Evolutionary conservation across 345 rosid species (phyloP).

Genomic region (Eucalyptus virginea): DNA sequence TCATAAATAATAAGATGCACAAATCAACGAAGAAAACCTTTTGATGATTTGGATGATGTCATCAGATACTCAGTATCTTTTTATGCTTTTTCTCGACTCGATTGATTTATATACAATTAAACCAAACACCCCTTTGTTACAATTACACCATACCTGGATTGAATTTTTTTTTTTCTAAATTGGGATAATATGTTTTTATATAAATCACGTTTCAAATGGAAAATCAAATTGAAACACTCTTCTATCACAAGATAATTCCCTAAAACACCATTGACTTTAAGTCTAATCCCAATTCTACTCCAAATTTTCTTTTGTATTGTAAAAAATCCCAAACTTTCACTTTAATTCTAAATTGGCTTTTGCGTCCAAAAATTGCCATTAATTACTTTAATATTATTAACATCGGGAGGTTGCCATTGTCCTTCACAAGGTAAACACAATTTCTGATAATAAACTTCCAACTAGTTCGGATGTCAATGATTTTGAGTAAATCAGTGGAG

Average conservation of each 20-base stretch:
- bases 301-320: too few species aligned
- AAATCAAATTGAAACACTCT: background rate
- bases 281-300: too few species aligned
- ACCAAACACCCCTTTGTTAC: background rate
- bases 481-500: background rate
- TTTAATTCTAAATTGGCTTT: background rate
- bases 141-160: background rate
- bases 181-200: background rate
- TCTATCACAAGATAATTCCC: too few species aligned
- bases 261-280: background rate
- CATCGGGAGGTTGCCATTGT: background rate
- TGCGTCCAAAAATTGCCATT: too few species aligned
- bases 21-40: background rate
- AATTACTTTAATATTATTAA: too few species aligned
- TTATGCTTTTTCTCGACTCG: background rate
- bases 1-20: background rate
- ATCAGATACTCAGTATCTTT: background rate
- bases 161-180: background rate
- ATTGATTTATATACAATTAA: background rate
- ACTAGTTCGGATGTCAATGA: accelerated
- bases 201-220: background rate
- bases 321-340: too few species aligned
- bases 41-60: background rate
- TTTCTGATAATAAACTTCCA: too few species aligned
- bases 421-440: too few species aligned